Evolutionary conservation across 345 rosid species (phyloP), one percentile per base, ranked within the genome.

Genomic region (Xanthoceras sorbifolium): DNA sequence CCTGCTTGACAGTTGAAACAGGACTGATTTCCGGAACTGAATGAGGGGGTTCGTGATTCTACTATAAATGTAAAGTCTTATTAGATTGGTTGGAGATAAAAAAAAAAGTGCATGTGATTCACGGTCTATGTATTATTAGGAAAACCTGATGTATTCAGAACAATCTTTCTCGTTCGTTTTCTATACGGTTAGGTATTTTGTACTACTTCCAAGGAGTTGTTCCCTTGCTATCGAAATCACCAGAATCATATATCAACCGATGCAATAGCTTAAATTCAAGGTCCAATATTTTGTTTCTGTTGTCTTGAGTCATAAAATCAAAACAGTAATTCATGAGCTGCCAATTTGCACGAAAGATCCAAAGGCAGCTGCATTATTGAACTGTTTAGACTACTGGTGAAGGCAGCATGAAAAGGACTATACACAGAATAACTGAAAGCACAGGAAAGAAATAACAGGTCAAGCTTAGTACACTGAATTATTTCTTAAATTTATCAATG

Each of bases 1-100:
- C 59, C 17, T 71, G 70, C 74, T 64, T 26, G 55, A 80, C 78
- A 73, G 52, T 74, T 23, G 42, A 81, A 65, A 79, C 70, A 80
- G 80, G 77, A 69, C 73, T 32, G 44, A 73, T 76, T 80, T 63
- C 61, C 67, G 2, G 42, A 74, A 71, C 78, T 75, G 74, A 66
- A 23, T 57, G 61, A 59, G 28, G 15, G 65, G 76, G 69, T 55
- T 77, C 67, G 32, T 57, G 75, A 72, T 46, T 65, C 68, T 36
- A 71, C 34, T 48, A 64, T 69, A 71, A 77, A 68, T 82, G 85
- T 84, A 82, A 85, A 85, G 85, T 73, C 73, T 66, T 75, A 71
- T 72, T 79, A 59, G 78, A 38, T 67, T 76, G 70, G 71, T 67
- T 57, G 75, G 69, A 62, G 55, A 36, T 76, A 18, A 26, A n/a